Evolutionary conservation across 2,329 filamentous ascomycete species (phyloP).

Genomic region (Neopestalotiopsis sp.): DNA sequence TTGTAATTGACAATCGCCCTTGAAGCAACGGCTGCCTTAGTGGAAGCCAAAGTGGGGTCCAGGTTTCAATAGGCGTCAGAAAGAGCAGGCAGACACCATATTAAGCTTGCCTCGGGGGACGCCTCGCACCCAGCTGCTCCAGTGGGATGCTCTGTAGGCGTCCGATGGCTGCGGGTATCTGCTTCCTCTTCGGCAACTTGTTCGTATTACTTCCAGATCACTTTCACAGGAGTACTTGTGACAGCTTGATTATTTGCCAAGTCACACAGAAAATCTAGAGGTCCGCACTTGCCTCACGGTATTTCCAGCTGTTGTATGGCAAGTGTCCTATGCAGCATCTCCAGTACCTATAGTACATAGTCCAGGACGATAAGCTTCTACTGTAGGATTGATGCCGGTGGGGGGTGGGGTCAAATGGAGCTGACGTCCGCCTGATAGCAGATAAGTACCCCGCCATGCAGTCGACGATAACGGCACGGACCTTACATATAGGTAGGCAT

Average conservation of each 20-base stretch:
- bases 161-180: not conserved
- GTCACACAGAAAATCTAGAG: not conserved
- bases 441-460: constrained; percentile 14
- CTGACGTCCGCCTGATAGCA: constrained; percentile 14
- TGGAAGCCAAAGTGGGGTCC: constrained; percentile 2
- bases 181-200: not conserved
- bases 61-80: constrained; percentile 14
- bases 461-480: not conserved
- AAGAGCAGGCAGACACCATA: constrained; percentile 12
- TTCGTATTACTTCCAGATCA: not conserved
- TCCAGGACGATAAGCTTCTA: not conserved
- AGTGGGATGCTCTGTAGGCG: not conserved
- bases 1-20: not conserved
- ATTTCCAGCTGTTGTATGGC: not conserved
- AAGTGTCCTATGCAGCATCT: not conserved
- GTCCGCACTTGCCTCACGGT: not conserved
- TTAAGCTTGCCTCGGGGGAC: not conserved
- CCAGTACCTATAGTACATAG: not conserved
- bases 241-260: not conserved
- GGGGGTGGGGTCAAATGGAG: not conserved
- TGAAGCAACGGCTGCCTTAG: not conserved
- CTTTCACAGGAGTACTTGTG: not conserved
- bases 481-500: not conserved
- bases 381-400: constrained; percentile 7
- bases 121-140: not conserved